Conservation (phyloP, 352 stramenopile genomes). For the Phytophthora fragariaefolia region DNA sequence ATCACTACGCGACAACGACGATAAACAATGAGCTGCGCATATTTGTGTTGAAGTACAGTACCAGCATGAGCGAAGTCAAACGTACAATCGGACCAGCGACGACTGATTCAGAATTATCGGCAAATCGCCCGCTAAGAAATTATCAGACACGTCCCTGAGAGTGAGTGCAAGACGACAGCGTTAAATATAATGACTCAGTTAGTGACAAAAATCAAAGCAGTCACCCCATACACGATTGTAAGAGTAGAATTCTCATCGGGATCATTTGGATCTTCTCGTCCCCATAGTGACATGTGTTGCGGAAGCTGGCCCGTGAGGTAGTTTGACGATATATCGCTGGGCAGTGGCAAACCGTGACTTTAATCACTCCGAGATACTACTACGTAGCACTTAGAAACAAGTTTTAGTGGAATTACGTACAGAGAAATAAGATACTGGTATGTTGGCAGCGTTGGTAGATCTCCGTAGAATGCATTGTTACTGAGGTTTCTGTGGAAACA, state of each 20-base stretch:
- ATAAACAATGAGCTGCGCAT: slow-evolving; percentile 9
- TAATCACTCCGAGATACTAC: not conserved
- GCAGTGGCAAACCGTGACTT: not conserved
- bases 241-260: slow-evolving; percentile 56
- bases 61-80: no score
- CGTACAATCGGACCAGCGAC: slow-evolving; percentile 57
- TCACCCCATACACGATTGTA: slow-evolving; percentile 46
- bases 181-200: not conserved
- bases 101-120: slow-evolving; percentile 56
- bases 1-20: slow-evolving; percentile 30
- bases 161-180: no score
- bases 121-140: slow-evolving; percentile 48
- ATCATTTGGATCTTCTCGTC: slow-evolving; percentile 56
- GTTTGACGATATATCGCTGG: slow-evolving; percentile 68
- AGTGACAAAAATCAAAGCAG: not conserved
- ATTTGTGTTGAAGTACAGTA: no score
- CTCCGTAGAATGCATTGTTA: slow-evolving; percentile 53
- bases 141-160: slow-evolving; percentile 57
- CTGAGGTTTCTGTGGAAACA: slow-evolving; percentile 50
- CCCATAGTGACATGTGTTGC: slow-evolving; percentile 43
- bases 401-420: no score
- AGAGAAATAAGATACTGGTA: slow-evolving; percentile 50
- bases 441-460: slow-evolving; percentile 33
- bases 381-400: no score
- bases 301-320: slow-evolving; percentile 50